Evolutionary conservation across 352 stramenopile genomes (phyloP).

Genomic region (Phytophthora tubulina): DNA sequence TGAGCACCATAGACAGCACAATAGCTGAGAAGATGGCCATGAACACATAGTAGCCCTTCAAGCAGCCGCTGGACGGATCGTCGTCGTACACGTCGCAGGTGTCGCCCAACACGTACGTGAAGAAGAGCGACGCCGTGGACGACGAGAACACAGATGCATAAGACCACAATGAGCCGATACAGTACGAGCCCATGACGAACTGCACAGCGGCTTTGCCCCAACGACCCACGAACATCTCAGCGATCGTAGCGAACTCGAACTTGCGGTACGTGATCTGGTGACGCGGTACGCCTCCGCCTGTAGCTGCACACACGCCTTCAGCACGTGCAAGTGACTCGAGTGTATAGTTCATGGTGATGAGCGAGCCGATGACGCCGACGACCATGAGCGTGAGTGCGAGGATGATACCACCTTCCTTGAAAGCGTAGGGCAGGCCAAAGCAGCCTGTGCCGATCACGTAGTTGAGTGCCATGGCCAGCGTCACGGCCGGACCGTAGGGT

Average conservation of each 20-base stretch:
- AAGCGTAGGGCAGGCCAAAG: constrained; percentile 86
- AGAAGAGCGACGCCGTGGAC: constrained; percentile 86
- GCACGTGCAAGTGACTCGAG: constrained; percentile 82
- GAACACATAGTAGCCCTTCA: constrained; percentile 79
- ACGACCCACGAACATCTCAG: constrained; percentile 85
- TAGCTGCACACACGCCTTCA: constrained; percentile 76
- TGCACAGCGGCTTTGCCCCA: constrained; percentile 75
- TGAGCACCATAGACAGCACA: constrained; percentile 84
- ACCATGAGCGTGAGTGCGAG: constrained; percentile 72
- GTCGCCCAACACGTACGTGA: constrained; percentile 69
- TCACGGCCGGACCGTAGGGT: constrained; percentile 73
- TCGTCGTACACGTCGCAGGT: constrained; percentile 74
- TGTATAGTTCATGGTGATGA: constrained; percentile 92
- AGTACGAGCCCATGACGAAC: constrained; percentile 78
- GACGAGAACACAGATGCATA: constrained; percentile 90
- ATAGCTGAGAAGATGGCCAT: constrained; percentile 83
- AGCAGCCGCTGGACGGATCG: constrained; percentile 53
- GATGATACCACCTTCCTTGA: constrained; percentile 74
- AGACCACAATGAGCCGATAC: constrained; percentile 82
- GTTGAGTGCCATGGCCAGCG: constrained; percentile 87
- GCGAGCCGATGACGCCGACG: constrained; percentile 64
- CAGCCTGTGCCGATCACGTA: constrained; percentile 90
- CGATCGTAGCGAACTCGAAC: constrained; percentile 85
- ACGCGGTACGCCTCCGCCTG: constrained; percentile 53
- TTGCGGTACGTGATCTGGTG: constrained; percentile 89